A percentile compares a stretch with the other conserved stretches of the same genome.
These are phyloP conservation scores for Termitomyces heimii DNA, from an alignment of 768 basidiomycete species.

Conservation along the genomic window DNA sequence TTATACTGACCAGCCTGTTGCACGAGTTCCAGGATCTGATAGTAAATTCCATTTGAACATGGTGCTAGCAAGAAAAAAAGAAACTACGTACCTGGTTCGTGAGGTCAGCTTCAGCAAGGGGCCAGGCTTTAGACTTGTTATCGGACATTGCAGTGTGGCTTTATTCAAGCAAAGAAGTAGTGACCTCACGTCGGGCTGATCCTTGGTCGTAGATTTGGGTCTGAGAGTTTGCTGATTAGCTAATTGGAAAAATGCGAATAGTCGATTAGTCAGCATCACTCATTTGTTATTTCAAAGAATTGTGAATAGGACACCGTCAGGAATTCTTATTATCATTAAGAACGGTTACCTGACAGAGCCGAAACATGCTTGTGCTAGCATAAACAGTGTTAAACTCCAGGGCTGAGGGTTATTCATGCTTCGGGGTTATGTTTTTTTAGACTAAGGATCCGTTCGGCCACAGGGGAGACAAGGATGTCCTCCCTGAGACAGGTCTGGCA, in stretches of 20 bases:
- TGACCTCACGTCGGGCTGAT: slow-evolving; percentile 83
- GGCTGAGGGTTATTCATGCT: too few relatives aligned
- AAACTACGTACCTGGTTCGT: slow-evolving; percentile 74
- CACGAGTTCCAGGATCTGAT: slow-evolving; percentile 89
- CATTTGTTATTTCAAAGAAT: too few relatives aligned
- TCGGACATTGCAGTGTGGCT: slow-evolving; percentile 49
- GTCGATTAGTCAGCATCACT: slow-evolving; percentile 5
- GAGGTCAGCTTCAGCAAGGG: slow-evolving; percentile 76
- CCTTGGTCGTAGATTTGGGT: slow-evolving; percentile 60
- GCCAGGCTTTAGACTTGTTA: slow-evolving; percentile 78
- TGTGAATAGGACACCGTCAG: too few relatives aligned
- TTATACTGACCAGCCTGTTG: slow-evolving; percentile 97
- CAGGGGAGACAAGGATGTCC: too few relatives aligned
- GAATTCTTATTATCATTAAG: too few relatives aligned
- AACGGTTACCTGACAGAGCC: too few relatives aligned
- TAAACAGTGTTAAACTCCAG: too few relatives aligned
- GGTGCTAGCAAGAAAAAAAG: background rate
- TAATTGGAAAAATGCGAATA: slow-evolving; percentile 2
- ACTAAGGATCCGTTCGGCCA: too few relatives aligned
- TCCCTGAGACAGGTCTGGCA: too few relatives aligned
- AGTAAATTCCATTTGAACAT: background rate
- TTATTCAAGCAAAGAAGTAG: slow-evolving; percentile 10
- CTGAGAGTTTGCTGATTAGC: background rate
- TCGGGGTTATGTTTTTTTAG: too few relatives aligned
- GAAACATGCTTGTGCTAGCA: too few relatives aligned